Evolutionary conservation across 108 stramenopile genomes (phyloP).

Genomic region (Skeletonema grethae): DNA sequence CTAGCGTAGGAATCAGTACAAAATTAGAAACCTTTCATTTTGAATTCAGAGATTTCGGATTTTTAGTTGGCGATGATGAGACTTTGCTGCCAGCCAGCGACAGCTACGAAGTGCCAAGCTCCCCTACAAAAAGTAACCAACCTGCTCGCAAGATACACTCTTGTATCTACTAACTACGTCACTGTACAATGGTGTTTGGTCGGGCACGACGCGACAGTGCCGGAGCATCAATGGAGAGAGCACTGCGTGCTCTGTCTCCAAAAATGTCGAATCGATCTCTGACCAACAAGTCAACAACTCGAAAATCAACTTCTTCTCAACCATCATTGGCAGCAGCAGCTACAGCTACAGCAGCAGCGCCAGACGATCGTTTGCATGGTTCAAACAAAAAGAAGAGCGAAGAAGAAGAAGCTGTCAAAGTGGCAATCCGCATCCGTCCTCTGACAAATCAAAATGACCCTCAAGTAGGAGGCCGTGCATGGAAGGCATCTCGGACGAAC

Average conservation of each 20-base stretch:
- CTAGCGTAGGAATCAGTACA: background rate
- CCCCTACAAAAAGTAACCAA: background rate
- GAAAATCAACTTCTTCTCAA: background rate
- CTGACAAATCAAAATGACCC: constrained; percentile 61
- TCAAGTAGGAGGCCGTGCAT: constrained; percentile 49
- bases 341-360: background rate
- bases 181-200: background rate
- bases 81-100: background rate
- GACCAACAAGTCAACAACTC: background rate
- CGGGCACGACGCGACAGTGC: background rate
- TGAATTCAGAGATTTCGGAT: background rate
- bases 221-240: constrained; percentile 25
- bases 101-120: background rate
- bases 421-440: constrained; percentile 89
- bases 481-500: constrained; percentile 65
- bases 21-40: background rate
- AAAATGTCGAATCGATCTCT: background rate
- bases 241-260: constrained; percentile 21
- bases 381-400: background rate
- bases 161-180: background rate
- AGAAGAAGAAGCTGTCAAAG: constrained; percentile 48
- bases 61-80: background rate
- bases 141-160: background rate
- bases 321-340: background rate
- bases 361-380: background rate